Evolutionary conservation across 805 yeast species (phyloP).

Genomic region (Zygoascus ofunaensis): DNA sequence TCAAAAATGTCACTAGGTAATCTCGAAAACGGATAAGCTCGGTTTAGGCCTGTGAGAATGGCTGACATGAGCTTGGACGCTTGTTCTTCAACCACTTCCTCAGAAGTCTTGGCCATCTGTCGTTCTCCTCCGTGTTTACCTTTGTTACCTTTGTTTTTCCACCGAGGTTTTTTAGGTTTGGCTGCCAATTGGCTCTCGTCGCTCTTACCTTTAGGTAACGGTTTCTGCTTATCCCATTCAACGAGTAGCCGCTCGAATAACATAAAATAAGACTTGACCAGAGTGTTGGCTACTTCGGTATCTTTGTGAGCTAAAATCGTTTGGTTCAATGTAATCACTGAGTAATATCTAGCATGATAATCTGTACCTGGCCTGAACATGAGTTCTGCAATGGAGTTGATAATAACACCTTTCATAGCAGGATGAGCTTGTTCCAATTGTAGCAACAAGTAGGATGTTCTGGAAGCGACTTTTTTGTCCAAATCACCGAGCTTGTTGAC

Average conservation of each 20-base stretch:
- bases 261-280: slow-evolving; percentile 77
- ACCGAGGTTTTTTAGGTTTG: slow-evolving; percentile 47
- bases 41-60: slow-evolving; percentile 84
- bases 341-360: slow-evolving; percentile 80
- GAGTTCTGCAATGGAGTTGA: slow-evolving; percentile 72
- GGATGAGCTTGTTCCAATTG: slow-evolving; percentile 87
- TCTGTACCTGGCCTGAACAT: slow-evolving; percentile 64
- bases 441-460: slow-evolving; percentile 71
- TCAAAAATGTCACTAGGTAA: slow-evolving; percentile 56
- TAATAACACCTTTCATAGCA: slow-evolving; percentile 79
- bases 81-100: slow-evolving; percentile 50
- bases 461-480: slow-evolving; percentile 83
- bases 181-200: slow-evolving; percentile 26
- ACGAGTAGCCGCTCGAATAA: slow-evolving; percentile 75
- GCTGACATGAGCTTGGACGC: slow-evolving; percentile 82
- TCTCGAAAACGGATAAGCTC: slow-evolving; percentile 88
- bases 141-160: slow-evolving; percentile 74
- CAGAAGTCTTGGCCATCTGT: slow-evolving; percentile 22
- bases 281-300: slow-evolving; percentile 67
- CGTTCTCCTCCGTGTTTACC: slow-evolving; percentile 61
- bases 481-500: slow-evolving; percentile 91
- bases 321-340: slow-evolving; percentile 83
- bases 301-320: slow-evolving; percentile 78
- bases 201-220: slow-evolving; percentile 23
- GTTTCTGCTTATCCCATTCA: slow-evolving; percentile 48